A percentile compares a stretch with the other conserved stretches of the same genome.
Evolutionary conservation across 2,329 filamentous ascomycete species (phyloP).

Genomic region (Pseudofabraea citricarpa): DNA sequence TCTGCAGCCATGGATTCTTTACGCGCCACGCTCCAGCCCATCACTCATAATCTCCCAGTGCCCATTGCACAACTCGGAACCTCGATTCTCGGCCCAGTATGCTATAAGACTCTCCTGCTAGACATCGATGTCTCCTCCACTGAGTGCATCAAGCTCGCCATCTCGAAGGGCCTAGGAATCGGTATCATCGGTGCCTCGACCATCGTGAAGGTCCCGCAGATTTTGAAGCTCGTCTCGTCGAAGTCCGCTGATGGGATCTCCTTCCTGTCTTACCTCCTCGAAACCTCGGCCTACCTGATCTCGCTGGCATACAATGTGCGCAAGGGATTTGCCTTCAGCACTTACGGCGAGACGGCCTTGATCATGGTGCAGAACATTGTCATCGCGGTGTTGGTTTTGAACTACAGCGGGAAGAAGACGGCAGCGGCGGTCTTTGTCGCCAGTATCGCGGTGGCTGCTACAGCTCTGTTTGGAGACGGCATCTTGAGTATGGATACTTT

Average conservation of each 20-base stretch:
- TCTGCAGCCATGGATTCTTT: slow-evolving; percentile 50
- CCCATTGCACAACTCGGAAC: slow-evolving; percentile 71
- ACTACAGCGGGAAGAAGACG: slow-evolving; percentile 66
- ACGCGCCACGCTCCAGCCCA: slow-evolving; percentile 56
- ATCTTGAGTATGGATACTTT: slow-evolving; percentile 48
- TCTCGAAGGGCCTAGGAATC: slow-evolving; percentile 89
- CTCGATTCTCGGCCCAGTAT: slow-evolving; percentile 75
- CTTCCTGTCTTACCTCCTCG: slow-evolving; percentile 88
- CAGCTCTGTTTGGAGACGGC: slow-evolving; percentile 65
- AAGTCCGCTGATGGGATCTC: slow-evolving; percentile 78
- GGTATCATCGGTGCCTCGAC: slow-evolving; percentile 87
- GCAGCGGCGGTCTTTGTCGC: slow-evolving; percentile 76
- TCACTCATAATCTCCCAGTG: slow-evolving; percentile 68
- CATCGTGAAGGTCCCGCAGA: slow-evolving; percentile 95
- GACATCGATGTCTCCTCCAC: slow-evolving; percentile 75
- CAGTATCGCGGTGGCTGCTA: slow-evolving; percentile 63
- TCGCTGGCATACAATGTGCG: slow-evolving; percentile 88
- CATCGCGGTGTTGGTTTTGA: slow-evolving; percentile 81
- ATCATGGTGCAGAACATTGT: slow-evolving; percentile 90
- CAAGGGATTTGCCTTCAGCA: slow-evolving; percentile 91
- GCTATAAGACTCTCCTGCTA: slow-evolving; percentile 82
- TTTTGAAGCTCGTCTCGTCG: slow-evolving; percentile 82
- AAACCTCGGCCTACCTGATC: slow-evolving; percentile 84
- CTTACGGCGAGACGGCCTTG: slow-evolving; percentile 89
- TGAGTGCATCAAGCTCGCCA: slow-evolving; percentile 79